Evolutionary conservation across 2,329 filamentous ascomycete genomes (phyloP), one percentile per base, ranked within the genome.

Genomic region (Botryosphaeria agaves): DNA sequence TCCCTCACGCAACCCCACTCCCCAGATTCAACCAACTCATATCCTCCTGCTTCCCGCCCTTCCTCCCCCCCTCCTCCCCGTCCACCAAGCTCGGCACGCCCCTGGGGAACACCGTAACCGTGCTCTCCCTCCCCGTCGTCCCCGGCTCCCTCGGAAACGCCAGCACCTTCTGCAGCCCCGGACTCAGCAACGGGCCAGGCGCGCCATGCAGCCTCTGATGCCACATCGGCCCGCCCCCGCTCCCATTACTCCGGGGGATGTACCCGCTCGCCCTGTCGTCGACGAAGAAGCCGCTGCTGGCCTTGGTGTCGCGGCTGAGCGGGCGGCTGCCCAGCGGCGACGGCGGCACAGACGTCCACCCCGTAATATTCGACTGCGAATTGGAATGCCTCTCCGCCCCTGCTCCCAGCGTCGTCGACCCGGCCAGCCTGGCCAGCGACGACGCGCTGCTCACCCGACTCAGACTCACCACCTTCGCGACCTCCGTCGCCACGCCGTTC

Each of bases 21-120:
- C n/a, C n/a, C n/a, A n/a, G n/a, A n/a, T 84, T 83, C 38, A 85
- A 55, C 79, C 79, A 85, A 53, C 76, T 81, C 75, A 84, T 80
- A 49, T 84, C 79, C 58, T 16, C 60, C 49, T 28, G 66, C 59
- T 51, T 56, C 62, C 14, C 56, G 51, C 18, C 69, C 55, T 41
- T 66, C 66, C 62, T 30, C 50, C 53, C 26, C 18, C 28, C 38
- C 16, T 37, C 36, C 16, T 41, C 36, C 9, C 40, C 36, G 14
- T 40, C 39, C n/a, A 37, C 40, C 32, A 5, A 40, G 40, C 15
- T 41, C 42, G 42, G 30, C 35, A 53, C 38, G 39, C 52, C 45
- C 37, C 48, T 35, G 34, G 51, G 51, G 38, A 55, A 55, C 18
- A 55, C 38, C 3, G 51, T 55, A 18, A 52, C 34, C 17, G 38